Evolutionary conservation across 192 early-diverging fungal genomes (phyloP), one percentile per base, ranked within the genome.

Genomic region (Borealophlyctis nickersoniae): DNA sequence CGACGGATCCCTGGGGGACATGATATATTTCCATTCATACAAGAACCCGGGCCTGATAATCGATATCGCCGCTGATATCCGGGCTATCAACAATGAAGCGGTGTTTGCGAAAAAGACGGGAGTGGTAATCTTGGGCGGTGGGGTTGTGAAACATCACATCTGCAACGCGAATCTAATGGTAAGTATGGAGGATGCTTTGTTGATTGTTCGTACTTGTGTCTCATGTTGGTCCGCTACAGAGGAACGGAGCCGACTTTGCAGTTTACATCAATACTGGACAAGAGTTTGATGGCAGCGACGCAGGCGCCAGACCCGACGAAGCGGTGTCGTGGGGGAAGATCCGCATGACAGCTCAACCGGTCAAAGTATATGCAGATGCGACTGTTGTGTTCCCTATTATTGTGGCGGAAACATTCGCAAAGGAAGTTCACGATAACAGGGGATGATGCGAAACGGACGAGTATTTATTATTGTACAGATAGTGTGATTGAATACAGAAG

Each of bases 321-420:
- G 96, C 96, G 2, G 88, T 99, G 33, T 93, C 91, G 19, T 99
- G 96, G 96, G 96, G 96, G 48, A 99, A 99, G 79, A 98, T 99
- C 65, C 75, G 82, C 35, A 65, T 83, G 58, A 74, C 81, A 58
- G 93, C 88, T 7, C 82, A 93, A 71, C 83, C 89, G 23, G 89
- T 96, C 63, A 99, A 99, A 71, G 88, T 98, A 7, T 95, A 91
- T 69, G 88, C 92, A 0, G 96, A 98, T 60, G 96, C 93, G 2
- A 88, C 92, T 1, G 72, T 95, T 27, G 91, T 94, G 1, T 97
- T 97, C 59, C 96, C 96, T 45, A 67, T 98, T 32, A 86, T 98
- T 36, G 94, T 98, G 5, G 92, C 94, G 4, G 88, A 94, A 68
- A 98, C 94, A 0, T 97, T 96, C 82, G 96, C 93, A 9, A 90